Evolutionary conservation across 78 protist species (phyloP).

Genomic region (Mantamonas sphyraenae): DNA sequence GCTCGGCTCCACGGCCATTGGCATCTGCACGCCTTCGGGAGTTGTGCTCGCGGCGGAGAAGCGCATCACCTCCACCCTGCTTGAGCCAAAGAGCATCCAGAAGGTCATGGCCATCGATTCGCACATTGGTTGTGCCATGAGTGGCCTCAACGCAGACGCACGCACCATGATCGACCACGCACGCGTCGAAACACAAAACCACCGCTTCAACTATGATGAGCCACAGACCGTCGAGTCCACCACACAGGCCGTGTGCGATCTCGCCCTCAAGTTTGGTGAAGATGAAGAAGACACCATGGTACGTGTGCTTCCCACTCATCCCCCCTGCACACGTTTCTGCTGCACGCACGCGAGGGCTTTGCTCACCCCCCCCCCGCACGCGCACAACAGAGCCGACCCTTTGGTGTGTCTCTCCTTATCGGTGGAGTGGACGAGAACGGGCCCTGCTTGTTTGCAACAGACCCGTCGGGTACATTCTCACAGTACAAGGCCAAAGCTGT

Average conservation of each 20-base stretch:
- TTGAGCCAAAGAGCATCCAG: constrained; percentile 78
- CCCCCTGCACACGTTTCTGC: neutral
- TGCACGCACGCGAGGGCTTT: neutral
- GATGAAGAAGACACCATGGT: constrained; percentile 39
- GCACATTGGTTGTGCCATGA: constrained; percentile 71
- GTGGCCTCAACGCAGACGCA: constrained; percentile 96
- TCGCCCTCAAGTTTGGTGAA: constrained; percentile 91
- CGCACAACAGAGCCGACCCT: constrained; percentile 85
- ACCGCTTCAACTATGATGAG: constrained; percentile 95
- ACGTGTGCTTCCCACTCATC: neutral
- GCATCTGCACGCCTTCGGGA: constrained; percentile 95
- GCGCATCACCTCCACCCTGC: constrained; percentile 85
- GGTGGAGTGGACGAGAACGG: constrained; percentile 96
- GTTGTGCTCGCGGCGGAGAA: constrained; percentile 96
- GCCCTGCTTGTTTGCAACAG: constrained; percentile 78
- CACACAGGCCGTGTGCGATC: constrained; percentile 90
- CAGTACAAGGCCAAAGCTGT: constrained; percentile 88
- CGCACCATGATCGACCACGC: constrained; percentile 95
- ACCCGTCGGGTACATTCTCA: constrained; percentile 95
- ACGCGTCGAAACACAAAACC: constrained; percentile 92
- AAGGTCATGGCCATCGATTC: constrained; percentile 70
- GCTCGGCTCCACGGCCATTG: constrained; percentile 95
- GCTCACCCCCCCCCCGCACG: neutral
- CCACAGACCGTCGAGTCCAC: constrained; percentile 85
- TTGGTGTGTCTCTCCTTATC: constrained; percentile 96